These are phyloP conservation scores for Pythium insidiosum DNA, from an alignment of 352 stramenopile genomes.

Conservation along the genomic window DNA sequence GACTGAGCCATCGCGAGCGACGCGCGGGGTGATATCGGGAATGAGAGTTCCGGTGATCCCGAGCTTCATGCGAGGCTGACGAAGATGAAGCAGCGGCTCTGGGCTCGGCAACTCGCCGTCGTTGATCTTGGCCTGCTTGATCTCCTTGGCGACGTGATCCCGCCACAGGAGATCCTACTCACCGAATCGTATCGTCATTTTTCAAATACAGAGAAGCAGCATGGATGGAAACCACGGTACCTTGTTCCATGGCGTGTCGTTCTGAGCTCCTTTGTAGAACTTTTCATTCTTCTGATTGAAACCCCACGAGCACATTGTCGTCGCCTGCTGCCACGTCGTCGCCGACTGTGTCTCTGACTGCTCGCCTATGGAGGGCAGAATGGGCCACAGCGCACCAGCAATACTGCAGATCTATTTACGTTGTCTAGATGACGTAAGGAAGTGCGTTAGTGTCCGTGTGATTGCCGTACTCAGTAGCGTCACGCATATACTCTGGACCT, in stretches of 20 bases:
- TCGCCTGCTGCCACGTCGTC: not conserved
- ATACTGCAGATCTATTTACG: too few relatives aligned
- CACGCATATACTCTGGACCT: too few relatives aligned
- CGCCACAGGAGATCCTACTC: constrained; percentile 33
- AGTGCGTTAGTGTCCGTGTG: too few relatives aligned
- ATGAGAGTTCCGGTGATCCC: constrained; percentile 40
- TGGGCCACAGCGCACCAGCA: too few relatives aligned
- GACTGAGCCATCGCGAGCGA: not conserved
- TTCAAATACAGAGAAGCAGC: not conserved
- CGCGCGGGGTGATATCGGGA: constrained; percentile 28
- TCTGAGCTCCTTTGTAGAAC: constrained; percentile 46
- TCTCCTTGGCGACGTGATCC: constrained; percentile 38
- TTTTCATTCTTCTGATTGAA: constrained; percentile 29
- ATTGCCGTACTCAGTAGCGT: too few relatives aligned
- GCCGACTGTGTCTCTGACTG: not conserved
- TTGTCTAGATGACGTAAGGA: too few relatives aligned
- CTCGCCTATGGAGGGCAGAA: too few relatives aligned
- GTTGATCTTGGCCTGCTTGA: constrained; percentile 35
- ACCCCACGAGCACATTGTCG: constrained; percentile 24
- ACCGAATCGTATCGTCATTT: not conserved
- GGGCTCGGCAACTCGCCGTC: constrained; percentile 21
- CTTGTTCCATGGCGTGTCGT: constrained; percentile 53
- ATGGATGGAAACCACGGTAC: constrained; percentile 1
- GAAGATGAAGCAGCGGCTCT: constrained; percentile 18
- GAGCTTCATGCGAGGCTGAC: constrained; percentile 32